Percentiles rank a stretch among this genome's conserved stretches.
These are phyloP conservation scores for Takakia lepidozioides DNA, from an alignment of 225 moss, liverwort and hornwort species.

Conservation along the genomic window DNA sequence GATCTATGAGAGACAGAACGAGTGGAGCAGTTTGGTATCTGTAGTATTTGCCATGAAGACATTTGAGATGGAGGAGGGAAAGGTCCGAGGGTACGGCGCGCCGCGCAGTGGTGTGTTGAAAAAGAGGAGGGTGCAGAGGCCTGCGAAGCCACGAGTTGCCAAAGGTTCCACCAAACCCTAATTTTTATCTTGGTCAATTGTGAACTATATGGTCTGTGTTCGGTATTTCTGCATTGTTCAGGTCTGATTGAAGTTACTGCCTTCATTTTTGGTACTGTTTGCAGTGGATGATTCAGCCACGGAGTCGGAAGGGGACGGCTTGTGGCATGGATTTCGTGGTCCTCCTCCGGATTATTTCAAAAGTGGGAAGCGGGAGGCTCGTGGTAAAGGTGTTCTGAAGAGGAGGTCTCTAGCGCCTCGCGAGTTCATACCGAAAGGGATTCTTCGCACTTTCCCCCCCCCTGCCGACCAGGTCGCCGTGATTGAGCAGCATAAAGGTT, in stretches of 20 bases:
- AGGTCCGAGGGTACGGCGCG: no score
- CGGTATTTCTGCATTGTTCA: constrained; percentile 6
- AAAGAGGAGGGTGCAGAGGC: constrained; percentile 40
- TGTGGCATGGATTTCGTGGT: no score
- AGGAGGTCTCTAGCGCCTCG: constrained; percentile 26
- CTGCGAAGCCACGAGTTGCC: constrained; percentile 30
- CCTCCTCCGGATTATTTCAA: no score
- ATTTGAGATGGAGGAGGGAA: constrained; percentile 17
- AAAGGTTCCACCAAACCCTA: constrained; percentile 21
- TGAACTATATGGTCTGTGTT: not conserved
- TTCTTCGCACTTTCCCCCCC: constrained; percentile 19
- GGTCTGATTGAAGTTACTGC: no score
- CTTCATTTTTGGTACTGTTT: no score
- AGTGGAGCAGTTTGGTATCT: no score
- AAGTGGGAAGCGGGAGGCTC: constrained; percentile 31
- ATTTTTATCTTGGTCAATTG: not conserved
- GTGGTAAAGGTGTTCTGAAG: constrained; percentile 52
- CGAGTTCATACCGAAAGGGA: constrained; percentile 29
- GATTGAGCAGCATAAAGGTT: constrained; percentile 61
- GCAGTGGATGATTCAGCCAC: constrained; percentile 65
- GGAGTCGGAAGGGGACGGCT: constrained; percentile 69
- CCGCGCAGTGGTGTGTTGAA: constrained; percentile 53
- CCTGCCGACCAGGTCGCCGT: constrained; percentile 38
- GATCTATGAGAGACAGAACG: no score
- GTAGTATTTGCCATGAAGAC: constrained; percentile 41